Conservation (phyloP, 768 basidiomycete genomes). For the Boletus edulis region DNA sequence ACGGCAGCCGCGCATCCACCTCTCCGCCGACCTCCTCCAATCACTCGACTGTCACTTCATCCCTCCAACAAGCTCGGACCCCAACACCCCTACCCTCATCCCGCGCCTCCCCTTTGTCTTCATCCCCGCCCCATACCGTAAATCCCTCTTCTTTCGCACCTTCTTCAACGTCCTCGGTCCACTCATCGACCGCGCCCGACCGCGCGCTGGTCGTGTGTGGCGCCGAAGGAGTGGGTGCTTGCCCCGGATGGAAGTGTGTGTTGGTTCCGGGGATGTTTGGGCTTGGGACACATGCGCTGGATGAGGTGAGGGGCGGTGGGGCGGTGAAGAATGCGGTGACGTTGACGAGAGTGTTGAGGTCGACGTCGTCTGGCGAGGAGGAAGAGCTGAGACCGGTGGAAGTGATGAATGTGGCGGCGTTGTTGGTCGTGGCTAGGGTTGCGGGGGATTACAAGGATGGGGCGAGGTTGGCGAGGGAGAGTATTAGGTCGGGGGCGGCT, state of each 20-base stretch:
- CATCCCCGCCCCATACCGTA: conserved; percentile 46
- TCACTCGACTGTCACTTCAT: conserved; percentile 77
- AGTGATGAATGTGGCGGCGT: conserved; percentile 82
- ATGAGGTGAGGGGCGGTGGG: conserved; percentile 19
- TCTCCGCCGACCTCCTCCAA: conserved; percentile 94
- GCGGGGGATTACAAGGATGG: conserved; percentile 72
- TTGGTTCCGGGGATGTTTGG: conserved; percentile 79
- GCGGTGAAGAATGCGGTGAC: too few species aligned
- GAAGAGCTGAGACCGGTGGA: too few species aligned
- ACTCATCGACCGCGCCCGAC: conserved; percentile 86
- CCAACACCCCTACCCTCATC: conserved; percentile 85
- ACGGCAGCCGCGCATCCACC: conserved; percentile 87
- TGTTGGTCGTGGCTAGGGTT: conserved; percentile 81
- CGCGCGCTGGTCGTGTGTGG: conserved; percentile 92
- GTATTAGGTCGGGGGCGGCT: conserved; percentile 57
- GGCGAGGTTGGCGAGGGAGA: conserved; percentile 60
- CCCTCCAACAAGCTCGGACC: conserved; percentile 75
- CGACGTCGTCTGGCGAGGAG: too few species aligned
- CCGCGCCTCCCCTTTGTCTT: conserved; percentile 59
- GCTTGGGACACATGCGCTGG: conserved; percentile 64
- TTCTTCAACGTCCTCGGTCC: conserved; percentile 97
- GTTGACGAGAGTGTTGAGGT: too few species aligned
- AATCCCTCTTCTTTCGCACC: conserved; percentile 87
- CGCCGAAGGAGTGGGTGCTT: conserved; percentile 81
- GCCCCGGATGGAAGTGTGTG: conserved; percentile 57